These are phyloP conservation scores for Grosmannia huntii DNA, from an alignment of 2,329 filamentous ascomycete species.

Conservation along the genomic window DNA sequence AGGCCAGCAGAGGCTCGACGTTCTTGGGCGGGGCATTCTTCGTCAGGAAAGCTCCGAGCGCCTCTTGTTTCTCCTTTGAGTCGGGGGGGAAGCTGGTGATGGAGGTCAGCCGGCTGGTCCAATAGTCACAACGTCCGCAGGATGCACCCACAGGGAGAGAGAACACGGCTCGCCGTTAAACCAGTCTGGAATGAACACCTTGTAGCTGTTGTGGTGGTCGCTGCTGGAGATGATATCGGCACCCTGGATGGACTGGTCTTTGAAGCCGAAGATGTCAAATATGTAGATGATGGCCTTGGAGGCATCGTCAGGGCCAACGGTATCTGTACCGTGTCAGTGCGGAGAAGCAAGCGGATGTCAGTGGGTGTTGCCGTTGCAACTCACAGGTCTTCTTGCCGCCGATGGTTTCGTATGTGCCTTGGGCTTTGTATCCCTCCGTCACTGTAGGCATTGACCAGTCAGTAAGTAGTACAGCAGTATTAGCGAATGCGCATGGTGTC, in stretches of 20 bases:
- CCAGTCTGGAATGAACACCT: conserved; percentile 85
- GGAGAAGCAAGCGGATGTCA: neutral
- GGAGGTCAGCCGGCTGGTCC: conserved; percentile 17
- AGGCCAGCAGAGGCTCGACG: conserved; percentile 37
- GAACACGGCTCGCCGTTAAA: conserved; percentile 61
- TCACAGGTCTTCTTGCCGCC: conserved; percentile 33
- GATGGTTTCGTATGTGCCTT: conserved; percentile 32
- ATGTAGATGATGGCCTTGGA: conserved; percentile 48
- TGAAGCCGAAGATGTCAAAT: conserved; percentile 60
- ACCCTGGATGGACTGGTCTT: conserved; percentile 56
- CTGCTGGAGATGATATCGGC: conserved; percentile 51
- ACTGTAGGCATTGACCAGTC: conserved; percentile 13
- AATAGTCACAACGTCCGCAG: too few species aligned
- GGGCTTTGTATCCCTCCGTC: conserved; percentile 27
- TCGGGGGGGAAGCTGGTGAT: conserved; percentile 45
- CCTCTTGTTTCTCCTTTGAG: conserved; percentile 49
- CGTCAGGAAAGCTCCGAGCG: conserved; percentile 44
- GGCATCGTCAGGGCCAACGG: conserved; percentile 31
- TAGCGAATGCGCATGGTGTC: neutral
- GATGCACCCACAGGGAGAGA: conserved; percentile 18
- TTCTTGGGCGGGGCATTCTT: conserved; percentile 34
- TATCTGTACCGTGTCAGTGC: conserved; percentile 21
- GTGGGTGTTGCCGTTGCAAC: conserved; percentile 1
- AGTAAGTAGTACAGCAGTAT: neutral
- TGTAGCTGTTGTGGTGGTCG: conserved; percentile 53